These are phyloP conservation scores for Emergomyces pasteurianus DNA, from an alignment of 2,329 filamentous ascomycete genomes.

Conservation along the genomic window DNA sequence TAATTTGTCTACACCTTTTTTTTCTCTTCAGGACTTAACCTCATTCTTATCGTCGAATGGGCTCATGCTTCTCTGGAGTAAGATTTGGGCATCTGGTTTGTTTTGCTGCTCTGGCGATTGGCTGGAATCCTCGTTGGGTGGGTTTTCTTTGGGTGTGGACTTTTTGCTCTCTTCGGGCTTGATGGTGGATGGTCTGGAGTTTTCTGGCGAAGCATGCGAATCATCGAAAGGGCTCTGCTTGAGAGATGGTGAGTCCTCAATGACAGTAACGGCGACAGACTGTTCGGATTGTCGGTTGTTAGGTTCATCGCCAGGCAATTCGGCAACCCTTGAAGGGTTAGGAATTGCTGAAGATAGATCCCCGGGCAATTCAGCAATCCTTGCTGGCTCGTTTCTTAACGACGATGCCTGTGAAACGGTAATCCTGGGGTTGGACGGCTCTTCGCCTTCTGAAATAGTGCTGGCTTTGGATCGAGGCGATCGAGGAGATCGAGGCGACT, in stretches of 20 bases:
- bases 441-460: conserved; percentile 20
- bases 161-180: conserved; percentile 1
- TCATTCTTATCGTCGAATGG: conserved; percentile 36
- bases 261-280: conserved; percentile 17
- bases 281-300: conserved; percentile 12
- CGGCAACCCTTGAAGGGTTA: not conserved
- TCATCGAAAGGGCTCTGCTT: conserved; percentile 18
- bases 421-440: conserved; percentile 6
- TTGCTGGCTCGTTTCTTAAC: conserved; percentile 7
- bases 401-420: conserved; percentile 6
- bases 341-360: not conserved
- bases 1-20: too few relatives aligned
- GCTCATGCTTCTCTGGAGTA: conserved; percentile 21
- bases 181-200: conserved; percentile 11
- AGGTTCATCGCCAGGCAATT: conserved; percentile 17
- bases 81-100: not conserved
- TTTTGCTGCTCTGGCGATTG: conserved; percentile 17
- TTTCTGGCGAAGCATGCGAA: conserved; percentile 11
- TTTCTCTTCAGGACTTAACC: conserved; percentile 17
- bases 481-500: not conserved
- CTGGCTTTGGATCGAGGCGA: conserved; percentile 17
- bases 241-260: conserved; percentile 18
- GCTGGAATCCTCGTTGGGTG: conserved; percentile 20
- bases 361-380: not conserved
- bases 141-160: conserved; percentile 8